Evolutionary conservation across 1,139 yeast genomes (phyloP).

Genomic region (Kurtzmaniella quercitrusa): DNA sequence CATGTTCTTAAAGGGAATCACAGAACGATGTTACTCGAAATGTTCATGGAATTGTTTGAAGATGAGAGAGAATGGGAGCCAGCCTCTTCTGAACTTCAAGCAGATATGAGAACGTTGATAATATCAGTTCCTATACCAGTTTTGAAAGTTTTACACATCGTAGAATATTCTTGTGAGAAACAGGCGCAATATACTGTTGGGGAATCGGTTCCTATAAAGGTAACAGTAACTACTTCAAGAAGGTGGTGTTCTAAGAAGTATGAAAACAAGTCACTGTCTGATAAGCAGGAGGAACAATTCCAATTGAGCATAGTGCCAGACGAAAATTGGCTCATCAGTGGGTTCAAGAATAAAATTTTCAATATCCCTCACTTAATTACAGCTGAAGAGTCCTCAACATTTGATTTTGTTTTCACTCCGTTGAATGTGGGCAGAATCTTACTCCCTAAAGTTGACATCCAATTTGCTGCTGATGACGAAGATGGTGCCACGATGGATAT

Average conservation of each 20-base stretch:
- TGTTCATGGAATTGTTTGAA: conserved; percentile 11
- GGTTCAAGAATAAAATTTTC: conserved; percentile 52
- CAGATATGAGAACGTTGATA: conserved; percentile 16
- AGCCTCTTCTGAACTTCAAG: background rate
- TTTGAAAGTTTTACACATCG: conserved; percentile 46
- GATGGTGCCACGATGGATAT: conserved; percentile 49
- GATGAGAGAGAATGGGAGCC: conserved; percentile 1
- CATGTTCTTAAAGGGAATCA: conserved; percentile 13
- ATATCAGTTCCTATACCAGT: conserved; percentile 53
- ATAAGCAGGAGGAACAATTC: conserved; percentile 13
- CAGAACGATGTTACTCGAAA: conserved; percentile 12
- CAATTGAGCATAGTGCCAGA: conserved; percentile 31
- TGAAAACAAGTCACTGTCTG: background rate
- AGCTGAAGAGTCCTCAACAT: conserved; percentile 10
- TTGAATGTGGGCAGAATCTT: conserved; percentile 67
- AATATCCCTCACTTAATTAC: conserved; percentile 19
- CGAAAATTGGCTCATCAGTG: conserved; percentile 68
- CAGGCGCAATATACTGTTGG: conserved; percentile 54
- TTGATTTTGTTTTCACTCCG: conserved; percentile 60
- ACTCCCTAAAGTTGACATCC: conserved; percentile 62
- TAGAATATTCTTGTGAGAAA: conserved; percentile 39
- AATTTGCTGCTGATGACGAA: conserved; percentile 21
- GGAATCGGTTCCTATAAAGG: conserved; percentile 47
- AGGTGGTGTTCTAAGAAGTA: conserved; percentile 36
- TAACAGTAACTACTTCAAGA: conserved; percentile 39